A percentile compares a stretch with the other conserved stretches of the same genome.
These are phyloP conservation scores for Cyathus striatus DNA, from an alignment of 768 basidiomycete species.

Conservation along the genomic window DNA sequence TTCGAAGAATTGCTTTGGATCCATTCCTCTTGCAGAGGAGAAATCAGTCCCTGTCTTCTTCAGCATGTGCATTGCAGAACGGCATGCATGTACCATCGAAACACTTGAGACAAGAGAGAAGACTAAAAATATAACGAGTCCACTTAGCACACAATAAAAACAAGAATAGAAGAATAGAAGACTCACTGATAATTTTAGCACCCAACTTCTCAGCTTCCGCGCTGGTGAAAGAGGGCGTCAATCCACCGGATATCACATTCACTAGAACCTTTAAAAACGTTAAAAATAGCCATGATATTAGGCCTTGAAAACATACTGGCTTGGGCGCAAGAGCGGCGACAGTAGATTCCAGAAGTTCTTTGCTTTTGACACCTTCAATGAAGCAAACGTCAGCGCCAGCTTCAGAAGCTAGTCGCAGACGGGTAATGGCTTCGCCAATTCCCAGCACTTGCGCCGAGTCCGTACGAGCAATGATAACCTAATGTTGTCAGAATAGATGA, in stretches of 20 bases:
- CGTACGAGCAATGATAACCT: constrained; percentile 73
- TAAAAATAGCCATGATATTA: too few relatives aligned
- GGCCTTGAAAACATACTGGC: too few relatives aligned
- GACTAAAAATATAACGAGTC: constrained; percentile 46
- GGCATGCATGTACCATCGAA: constrained; percentile 69
- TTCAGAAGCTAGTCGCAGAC: constrained; percentile 66
- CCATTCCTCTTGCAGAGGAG: constrained; percentile 55
- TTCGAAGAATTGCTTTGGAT: constrained; percentile 73
- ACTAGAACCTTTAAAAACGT: too few relatives aligned
- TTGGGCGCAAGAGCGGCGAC: constrained; percentile 68
- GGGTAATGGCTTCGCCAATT: constrained; percentile 68
- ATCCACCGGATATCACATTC: constrained; percentile 74
- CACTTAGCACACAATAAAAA: too few relatives aligned
- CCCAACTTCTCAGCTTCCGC: constrained; percentile 65
- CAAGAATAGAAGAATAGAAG: too few relatives aligned
- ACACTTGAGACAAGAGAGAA: constrained; percentile 77
- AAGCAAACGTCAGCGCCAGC: constrained; percentile 80
- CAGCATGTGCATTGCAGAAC: constrained; percentile 67
- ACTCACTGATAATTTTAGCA: constrained; percentile 75
- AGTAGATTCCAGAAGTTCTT: constrained; percentile 57
- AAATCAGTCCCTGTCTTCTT: constrained; percentile 80
- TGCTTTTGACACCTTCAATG: constrained; percentile 72
- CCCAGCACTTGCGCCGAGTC: constrained; percentile 77
- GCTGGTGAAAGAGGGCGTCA: constrained; percentile 70
- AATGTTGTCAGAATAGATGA: too few relatives aligned